phyloP scores from a whole-genome alignment of 495 filamentous ascomycete species.

The Neurospora sp. region DNA sequence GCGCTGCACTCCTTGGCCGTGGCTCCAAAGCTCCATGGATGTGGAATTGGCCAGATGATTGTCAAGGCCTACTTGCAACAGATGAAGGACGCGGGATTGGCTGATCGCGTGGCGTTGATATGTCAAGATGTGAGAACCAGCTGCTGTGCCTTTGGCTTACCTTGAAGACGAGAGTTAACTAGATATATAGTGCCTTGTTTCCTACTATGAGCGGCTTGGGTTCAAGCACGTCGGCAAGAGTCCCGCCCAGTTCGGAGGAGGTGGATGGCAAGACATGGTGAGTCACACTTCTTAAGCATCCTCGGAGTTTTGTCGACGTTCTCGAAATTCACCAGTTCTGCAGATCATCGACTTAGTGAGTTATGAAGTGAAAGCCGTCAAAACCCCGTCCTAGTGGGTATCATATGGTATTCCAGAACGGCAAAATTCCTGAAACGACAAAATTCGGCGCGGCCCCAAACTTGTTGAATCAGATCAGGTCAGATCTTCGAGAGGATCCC shows the following conservation, averaged over 20 bases:
- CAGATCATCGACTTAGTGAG: slow-evolving; percentile 5
- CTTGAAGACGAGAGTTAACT: slow-evolving; percentile 7
- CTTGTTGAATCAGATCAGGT: neutral
- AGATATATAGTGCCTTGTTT: slow-evolving; percentile 42
- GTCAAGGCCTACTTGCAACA: slow-evolving; percentile 68
- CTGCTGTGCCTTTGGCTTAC: neutral
- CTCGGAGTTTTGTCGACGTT: neutral
- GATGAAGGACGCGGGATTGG: slow-evolving; percentile 49
- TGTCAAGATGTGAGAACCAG: slow-evolving; percentile 50
- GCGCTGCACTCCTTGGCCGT: slow-evolving; percentile 77
- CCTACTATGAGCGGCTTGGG: slow-evolving; percentile 68
- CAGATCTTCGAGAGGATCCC: neutral
- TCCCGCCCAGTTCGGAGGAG: slow-evolving; percentile 56
- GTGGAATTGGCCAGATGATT: slow-evolving; percentile 65
- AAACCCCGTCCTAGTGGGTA: neutral
- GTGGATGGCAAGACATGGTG: slow-evolving; percentile 72
- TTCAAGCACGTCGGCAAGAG: slow-evolving; percentile 63
- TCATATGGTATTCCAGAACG: neutral
- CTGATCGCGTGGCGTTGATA: slow-evolving; percentile 65
- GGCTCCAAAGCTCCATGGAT: slow-evolving; percentile 60
- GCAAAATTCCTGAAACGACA: neutral
- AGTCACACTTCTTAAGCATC: slow-evolving; percentile 2
- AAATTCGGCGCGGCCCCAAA: neutral
- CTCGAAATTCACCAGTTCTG: neutral
- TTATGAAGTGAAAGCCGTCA: neutral